Base-by-base conservation (phyloP, 768 basidiomycete genomes). In the Piloderma croceum region DNA sequence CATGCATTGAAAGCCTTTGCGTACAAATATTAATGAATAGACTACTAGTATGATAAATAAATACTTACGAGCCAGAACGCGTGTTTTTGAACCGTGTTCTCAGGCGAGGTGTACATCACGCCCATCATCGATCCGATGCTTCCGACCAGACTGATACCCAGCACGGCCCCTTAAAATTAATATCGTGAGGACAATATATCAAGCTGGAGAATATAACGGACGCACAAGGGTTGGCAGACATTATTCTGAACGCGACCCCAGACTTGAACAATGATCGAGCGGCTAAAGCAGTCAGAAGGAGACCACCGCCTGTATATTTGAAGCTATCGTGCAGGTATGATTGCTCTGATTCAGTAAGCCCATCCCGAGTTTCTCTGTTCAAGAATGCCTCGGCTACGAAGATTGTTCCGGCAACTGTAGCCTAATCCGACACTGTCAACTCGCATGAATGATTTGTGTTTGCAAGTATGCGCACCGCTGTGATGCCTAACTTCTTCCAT, bases 101-200 rank as follows among this genome's bases (percentile, higher is more conserved):
- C 84, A 1, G 90, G 87, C 24, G 83, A 68, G 0, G 88, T 91
- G 60, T 78, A 83, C 56, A 77, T 77, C 2, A 79, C 78, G 32
- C 83, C 88, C 71, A 86, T 79, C 87, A 93, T 93, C 4, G 79
- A 76, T 0, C 87, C 89, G 42, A 93, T 86, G 44, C 78, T 75
- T 11, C 86, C 86, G 11, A 70, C 80, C 31, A 90, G 71, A 61
- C 88, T 82, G 37, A 84, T 77, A 47, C 87, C 89, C 33, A 90
- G 74, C 3, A 91, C 85, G 39, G 84, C 65, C 89, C 83, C 82
- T 84, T 24, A 5, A 9, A 15, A 40, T 25, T 7, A 36, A 29
- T n/a, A n/a, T 17, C 20, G 7, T 42, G 15, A 47, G 6, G 27
- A 40, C 1, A 21, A 5, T 37, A n/a, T 21, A 29, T 15, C 27